A percentile compares a stretch with the other conserved stretches of the same genome.
phyloP scores from a whole-genome alignment of 345 rosid genomes.

The Tarenaya hassleriana region DNA sequence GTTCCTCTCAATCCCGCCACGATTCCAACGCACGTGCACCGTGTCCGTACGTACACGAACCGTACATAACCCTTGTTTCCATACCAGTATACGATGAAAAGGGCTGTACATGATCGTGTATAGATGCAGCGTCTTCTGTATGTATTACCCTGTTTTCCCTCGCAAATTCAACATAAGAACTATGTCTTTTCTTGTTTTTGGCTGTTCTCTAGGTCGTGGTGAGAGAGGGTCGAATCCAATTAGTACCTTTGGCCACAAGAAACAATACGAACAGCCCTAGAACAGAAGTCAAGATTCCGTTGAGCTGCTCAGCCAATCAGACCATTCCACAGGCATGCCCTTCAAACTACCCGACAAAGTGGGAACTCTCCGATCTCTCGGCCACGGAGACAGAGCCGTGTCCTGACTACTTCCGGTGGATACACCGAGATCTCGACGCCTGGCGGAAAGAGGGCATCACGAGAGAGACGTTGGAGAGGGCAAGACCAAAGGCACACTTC shows the following conservation, averaged over 20 bases:
- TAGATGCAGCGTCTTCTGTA: neutral
- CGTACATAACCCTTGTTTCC: no score
- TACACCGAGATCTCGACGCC: constrained; percentile 43
- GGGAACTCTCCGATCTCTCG: neutral
- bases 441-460: constrained; percentile 54
- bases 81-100: no score
- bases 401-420: constrained; percentile 69
- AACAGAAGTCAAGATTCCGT: constrained; percentile 17
- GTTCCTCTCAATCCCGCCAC: constrained; percentile 10
- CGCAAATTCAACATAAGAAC: neutral
- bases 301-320: constrained; percentile 29
- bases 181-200: neutral
- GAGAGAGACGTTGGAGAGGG: constrained; percentile 40
- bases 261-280: constrained; percentile 7
- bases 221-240: constrained; percentile 18
- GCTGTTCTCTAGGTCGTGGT: constrained; percentile 23
- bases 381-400: constrained; percentile 30
- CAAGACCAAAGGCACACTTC: constrained; percentile 36
- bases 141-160: neutral
- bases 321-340: constrained; percentile 27
- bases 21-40: no score
- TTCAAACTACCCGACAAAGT: constrained; percentile 22
- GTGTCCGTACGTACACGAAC: no score
- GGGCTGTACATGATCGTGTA: neutral
- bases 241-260: constrained; percentile 16